Evolutionary conservation across 805 yeast species (phyloP).

Genomic region (Cyberlindnera bimundalis): DNA sequence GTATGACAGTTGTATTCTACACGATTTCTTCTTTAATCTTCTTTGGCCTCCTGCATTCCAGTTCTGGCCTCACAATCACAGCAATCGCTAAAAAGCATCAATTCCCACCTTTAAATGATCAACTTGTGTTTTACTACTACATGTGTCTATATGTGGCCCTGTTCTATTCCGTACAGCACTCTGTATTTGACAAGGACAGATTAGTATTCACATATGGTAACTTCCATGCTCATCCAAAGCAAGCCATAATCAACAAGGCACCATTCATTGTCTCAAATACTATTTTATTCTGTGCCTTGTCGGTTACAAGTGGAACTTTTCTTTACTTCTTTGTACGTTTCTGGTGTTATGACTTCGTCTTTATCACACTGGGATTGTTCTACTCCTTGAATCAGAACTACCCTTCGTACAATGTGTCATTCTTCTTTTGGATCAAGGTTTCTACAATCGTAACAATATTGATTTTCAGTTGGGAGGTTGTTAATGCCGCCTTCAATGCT

Average conservation of each 20-base stretch:
- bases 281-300: slow-evolving; percentile 30
- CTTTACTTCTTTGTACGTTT: slow-evolving; percentile 40
- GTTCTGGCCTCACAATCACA: slow-evolving; percentile 22
- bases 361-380: slow-evolving; percentile 29
- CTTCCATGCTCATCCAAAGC: slow-evolving; percentile 38
- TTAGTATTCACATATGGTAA: slow-evolving; percentile 41
- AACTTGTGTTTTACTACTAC: slow-evolving; percentile 49
- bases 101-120: slow-evolving; percentile 40
- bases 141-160: slow-evolving; percentile 38
- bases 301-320: slow-evolving; percentile 35
- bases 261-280: slow-evolving; percentile 38
- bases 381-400: slow-evolving; percentile 38
- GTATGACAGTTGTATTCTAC: slow-evolving; percentile 19
- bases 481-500: slow-evolving; percentile 57
- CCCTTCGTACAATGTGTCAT: slow-evolving; percentile 38
- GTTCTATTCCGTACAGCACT: slow-evolving; percentile 48
- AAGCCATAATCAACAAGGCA: slow-evolving; percentile 27
- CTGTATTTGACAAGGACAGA: slow-evolving; percentile 52
- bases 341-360: slow-evolving; percentile 38
- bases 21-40: slow-evolving; percentile 25
- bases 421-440: slow-evolving; percentile 30
- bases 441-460: slow-evolving; percentile 34
- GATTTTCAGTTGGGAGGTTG: slow-evolving; percentile 47
- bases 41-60: slow-evolving; percentile 25
- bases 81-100: slow-evolving; percentile 37